Evolutionary conservation across 2,329 filamentous ascomycete species (phyloP), one percentile per base, ranked within the genome.

Genomic region (Chrysoporthe cubensis): DNA sequence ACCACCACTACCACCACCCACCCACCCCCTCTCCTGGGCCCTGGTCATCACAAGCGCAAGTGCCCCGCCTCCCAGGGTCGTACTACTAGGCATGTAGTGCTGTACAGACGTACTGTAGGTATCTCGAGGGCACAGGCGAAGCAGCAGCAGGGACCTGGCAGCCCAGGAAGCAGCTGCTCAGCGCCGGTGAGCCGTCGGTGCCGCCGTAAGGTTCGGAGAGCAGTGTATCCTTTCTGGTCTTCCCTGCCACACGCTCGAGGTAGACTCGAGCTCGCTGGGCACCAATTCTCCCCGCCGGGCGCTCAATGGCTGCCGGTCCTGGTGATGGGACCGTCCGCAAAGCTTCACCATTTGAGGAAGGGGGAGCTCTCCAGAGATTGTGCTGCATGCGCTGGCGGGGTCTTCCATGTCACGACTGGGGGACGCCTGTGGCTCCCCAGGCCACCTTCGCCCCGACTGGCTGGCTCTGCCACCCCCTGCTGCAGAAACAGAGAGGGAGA

Each of bases 301-400:
- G 26, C 40, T 52, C 60, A 62, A 62, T 62, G 60, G 60, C 60
- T 50, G 14, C 44, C 34, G 34, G 43, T 52, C 37, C 37, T 46
- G 9, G 18, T 56, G 52, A 56, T 48, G 52, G 40, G 34, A 37
- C 63, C 21, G 18, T 48, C 57, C 52, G 56, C 54, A 57, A 26
- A 48, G 46, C 67, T 60, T 61, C 66, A 66, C 58, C 65, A 46
- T 56, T n/a, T 18, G 32, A 26, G 40, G 42, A 52, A 26, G 52
- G 42, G 52, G 42, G 48, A 50, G 56, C 56, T 48, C 63, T 52
- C 21, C 21, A 61, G 34, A 59, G 37, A 26, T 21, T 62, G 61
- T 52, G 58, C 61, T 63, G 65, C 66, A 63, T 62, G 42, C n/a
- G 48, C 57, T 68, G 66, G 63, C 68, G 68, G 68, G 68, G 68